Percentiles rank a stretch among this genome's conserved stretches.
phyloP scores from a whole-genome alignment of 352 stramenopile genomes.

The Globisporangium abappressorium region DNA sequence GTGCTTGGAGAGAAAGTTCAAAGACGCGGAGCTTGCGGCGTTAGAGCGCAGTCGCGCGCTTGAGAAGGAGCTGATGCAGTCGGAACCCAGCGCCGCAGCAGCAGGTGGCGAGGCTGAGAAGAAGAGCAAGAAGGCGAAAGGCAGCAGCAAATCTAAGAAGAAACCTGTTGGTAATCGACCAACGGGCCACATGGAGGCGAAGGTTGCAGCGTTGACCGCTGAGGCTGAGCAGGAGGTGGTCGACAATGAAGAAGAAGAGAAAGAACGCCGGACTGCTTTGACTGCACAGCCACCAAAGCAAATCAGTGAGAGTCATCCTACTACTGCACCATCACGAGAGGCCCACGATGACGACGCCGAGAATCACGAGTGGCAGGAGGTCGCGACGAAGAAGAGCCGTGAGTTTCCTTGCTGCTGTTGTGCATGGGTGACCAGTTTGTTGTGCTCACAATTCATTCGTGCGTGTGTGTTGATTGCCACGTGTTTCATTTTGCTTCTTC shows the following conservation, averaged over 20 bases:
- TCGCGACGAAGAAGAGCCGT: conserved; percentile 29
- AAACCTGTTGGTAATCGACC: conserved; percentile 11
- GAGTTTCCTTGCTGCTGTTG: background rate
- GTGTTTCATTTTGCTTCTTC: background rate
- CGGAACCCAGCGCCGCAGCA: background rate
- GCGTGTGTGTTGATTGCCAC: background rate
- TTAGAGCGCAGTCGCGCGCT: conserved; percentile 2
- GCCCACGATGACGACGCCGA: background rate
- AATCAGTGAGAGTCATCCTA: background rate
- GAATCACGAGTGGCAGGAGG: conserved; percentile 20
- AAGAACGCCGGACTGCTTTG: background rate
- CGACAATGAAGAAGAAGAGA: background rate
- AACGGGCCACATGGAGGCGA: background rate
- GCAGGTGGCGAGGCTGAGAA: conserved; percentile 24
- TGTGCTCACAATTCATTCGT: background rate
- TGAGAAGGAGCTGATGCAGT: conserved; percentile 10
- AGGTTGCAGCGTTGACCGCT: background rate
- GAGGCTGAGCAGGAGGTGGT: background rate
- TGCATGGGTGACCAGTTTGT: background rate
- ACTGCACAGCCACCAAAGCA: background rate
- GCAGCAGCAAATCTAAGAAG: conserved; percentile 24
- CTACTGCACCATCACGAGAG: background rate
- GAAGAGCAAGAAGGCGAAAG: conserved; percentile 35
- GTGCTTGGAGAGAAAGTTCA: conserved; percentile 22
- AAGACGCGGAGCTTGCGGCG: conserved; percentile 14